phyloP scores from a whole-genome alignment of 2,329 filamentous ascomycete species.

The Didymella lethalis region DNA sequence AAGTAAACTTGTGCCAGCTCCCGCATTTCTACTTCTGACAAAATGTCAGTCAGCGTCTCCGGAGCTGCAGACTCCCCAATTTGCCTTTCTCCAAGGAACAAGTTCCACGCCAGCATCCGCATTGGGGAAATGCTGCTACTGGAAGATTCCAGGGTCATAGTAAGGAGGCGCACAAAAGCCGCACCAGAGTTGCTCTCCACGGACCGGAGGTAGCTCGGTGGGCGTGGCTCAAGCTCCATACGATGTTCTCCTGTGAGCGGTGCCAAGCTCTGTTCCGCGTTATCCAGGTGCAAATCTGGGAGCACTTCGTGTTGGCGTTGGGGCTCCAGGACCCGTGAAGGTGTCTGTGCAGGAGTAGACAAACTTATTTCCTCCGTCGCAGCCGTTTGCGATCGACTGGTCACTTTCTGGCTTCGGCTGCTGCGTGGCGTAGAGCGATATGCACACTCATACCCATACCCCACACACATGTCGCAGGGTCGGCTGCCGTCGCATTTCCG shows the following conservation, averaged over 20 bases:
- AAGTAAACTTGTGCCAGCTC: neutral
- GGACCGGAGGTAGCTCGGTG: neutral
- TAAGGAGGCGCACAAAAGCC: constrained; percentile 10
- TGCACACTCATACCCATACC: constrained; percentile 11
- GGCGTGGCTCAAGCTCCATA: neutral
- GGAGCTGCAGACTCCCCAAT: neutral
- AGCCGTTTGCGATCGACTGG: neutral
- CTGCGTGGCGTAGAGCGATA: constrained; percentile 8
- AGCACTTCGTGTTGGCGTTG: neutral
- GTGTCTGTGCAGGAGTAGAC: neutral
- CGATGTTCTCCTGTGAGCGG: too few relatives aligned
- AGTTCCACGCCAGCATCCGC: constrained; percentile 13
- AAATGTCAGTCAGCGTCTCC: neutral
- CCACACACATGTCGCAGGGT: constrained; percentile 10
- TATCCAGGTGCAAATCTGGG: neutral
- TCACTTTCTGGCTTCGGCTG: constrained; percentile 1
- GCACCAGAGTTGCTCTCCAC: constrained; percentile 8
- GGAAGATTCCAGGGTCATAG: constrained; percentile 3
- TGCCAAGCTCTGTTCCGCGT: neutral
- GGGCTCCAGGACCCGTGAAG: neutral
- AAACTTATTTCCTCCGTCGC: neutral
- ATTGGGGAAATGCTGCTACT: constrained; percentile 2
- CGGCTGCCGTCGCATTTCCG: constrained; percentile 8
- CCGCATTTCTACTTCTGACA: constrained; percentile 1
- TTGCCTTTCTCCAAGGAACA: constrained; percentile 7